Base-by-base conservation (phyloP, 208 protist genomes). In the Herpetomonas muscarum region DNA sequence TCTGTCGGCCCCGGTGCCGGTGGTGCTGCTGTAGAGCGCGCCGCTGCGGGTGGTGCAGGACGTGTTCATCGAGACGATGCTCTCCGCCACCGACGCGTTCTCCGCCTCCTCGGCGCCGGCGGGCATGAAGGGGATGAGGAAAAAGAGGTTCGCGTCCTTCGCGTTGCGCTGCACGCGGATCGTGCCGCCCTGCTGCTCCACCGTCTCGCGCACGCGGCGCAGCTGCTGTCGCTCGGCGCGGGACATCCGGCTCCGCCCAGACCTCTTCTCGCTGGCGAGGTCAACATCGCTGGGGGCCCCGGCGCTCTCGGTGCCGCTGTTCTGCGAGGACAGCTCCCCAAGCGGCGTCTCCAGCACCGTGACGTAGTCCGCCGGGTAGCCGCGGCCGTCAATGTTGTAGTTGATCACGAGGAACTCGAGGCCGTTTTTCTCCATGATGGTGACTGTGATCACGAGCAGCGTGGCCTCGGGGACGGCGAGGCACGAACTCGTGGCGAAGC, bases 351-450 rank as follows among this genome's bases (percentile, higher is more conserved):
- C 61, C 48, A 90, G 71, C 51, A 81, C 57, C 10, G 66, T 19
- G 1, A 76, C 51, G 22, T 79, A 70, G 30, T 78, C 68, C 31
- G 26, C 42, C 17, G 85, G 76, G 57, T 92, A 72, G 29, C 76
- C 73, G 34, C 66, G 59, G 30, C 80, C 74, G 49, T 74, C 61
- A 6, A 85, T 70, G 58, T 86, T 79, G 70, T 91, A 91, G 74
- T 82, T 74, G 58, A 94, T 57, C n/a, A 85, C 73, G 31, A 94
- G 70, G 61, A 91, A 92, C 59, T 91, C 81, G n/a, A 92, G 48
- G 5, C 66, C 76, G 34, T 81, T 83, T 46, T 78, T 81, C 55
- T 85, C 79, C 51, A 67, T 81, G 10, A 91, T 55, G 30, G 72
- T 81, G 17, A 82, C 70, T 22, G 73, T 90, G 54, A 91, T 80